phyloP scores from a whole-genome alignment of 2,329 filamentous ascomycete genomes.

The Diplodia corticola region DNA sequence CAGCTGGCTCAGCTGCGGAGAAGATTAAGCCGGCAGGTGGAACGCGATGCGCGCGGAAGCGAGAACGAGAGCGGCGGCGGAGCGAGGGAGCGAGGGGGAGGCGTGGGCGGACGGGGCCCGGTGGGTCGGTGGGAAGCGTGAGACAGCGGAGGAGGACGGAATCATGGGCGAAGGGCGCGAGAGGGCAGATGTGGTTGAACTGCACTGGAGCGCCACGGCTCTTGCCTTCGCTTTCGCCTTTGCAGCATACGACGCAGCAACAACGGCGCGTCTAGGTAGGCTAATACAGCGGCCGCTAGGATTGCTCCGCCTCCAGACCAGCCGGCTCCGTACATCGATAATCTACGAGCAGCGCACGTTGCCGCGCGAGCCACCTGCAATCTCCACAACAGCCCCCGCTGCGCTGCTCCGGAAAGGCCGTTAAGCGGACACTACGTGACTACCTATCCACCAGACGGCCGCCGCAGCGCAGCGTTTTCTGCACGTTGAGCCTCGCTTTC shows the following conservation, averaged over 20 bases:
- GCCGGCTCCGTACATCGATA: not conserved
- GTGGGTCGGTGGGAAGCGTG: not conserved
- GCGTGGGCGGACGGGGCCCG: not conserved
- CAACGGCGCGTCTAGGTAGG: not conserved
- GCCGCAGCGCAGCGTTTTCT: not conserved
- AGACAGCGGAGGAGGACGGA: conserved; percentile 1
- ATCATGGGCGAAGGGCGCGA: not conserved
- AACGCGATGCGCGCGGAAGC: conserved; percentile 15
- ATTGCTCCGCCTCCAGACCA: not conserved
- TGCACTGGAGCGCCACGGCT: not conserved
- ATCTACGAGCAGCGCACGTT: too few relatives aligned
- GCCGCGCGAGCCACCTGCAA: not conserved
- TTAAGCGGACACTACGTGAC: conserved; percentile 14
- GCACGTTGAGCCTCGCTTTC: not conserved
- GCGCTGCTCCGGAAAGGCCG: not conserved
- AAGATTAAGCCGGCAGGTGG: not conserved
- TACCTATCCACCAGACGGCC: conserved; percentile 12
- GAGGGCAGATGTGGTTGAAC: too few relatives aligned
- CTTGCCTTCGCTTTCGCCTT: not conserved
- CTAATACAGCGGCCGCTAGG: conserved; percentile 1
- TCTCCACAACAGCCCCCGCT: not conserved
- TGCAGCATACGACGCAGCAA: conserved; percentile 10
- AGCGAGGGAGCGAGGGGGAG: conserved; percentile 1
- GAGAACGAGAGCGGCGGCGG: conserved; percentile 7
- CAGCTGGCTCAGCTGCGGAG: conserved; percentile 2